Evolutionary conservation across 768 basidiomycete species (phyloP), one percentile per base, ranked within the genome.

Genomic region (Astraeus odoratus): DNA sequence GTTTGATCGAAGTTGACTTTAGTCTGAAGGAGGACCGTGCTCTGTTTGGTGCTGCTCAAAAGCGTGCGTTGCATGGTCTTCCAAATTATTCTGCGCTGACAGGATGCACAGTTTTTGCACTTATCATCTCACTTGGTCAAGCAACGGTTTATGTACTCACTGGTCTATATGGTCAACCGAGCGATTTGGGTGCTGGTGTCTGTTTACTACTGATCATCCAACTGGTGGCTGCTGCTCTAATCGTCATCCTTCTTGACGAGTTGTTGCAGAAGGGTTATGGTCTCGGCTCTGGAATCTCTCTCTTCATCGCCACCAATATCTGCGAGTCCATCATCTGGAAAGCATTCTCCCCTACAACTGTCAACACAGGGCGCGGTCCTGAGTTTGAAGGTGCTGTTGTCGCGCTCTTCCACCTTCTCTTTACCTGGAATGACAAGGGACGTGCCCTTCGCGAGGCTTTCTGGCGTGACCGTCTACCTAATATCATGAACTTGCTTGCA

Each of bases 271-370:
- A 98, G 65, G 96, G 95, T 34, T 98, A 99, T 66, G 95, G 96
- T 62, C 89, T 98, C 51, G 96, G 96, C 47, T 94, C 91, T 4
- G 96, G 96, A 51, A 97, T 99, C 67, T 94, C 93, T 47, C 84
- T 98, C 47, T 98, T 98, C 78, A 96, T 98, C 57, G 96, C 95
- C 4, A 98, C 96, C 72, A 99, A 98, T 76, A 98, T 99, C 57
- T 98, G 95, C 67, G 96, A 99, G 67, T 90, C 86, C 51, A 98
- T 99, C 71, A 82, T 98, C 62, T 99, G 95, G 95, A 99, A 99
- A 62, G 96, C 95, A 1, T 98, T 99, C 71, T 94, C 91, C 1
- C 96, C 96, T 8, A 98, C 92, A 18, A 97, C 96, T 37, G 69
- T 98, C 68, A 98, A 98, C 78, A 97, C 93, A 24, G 96, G 95